Evolutionary conservation across 148 eudicot species (phyloP).

Genomic region (Spergularia bocconei): DNA sequence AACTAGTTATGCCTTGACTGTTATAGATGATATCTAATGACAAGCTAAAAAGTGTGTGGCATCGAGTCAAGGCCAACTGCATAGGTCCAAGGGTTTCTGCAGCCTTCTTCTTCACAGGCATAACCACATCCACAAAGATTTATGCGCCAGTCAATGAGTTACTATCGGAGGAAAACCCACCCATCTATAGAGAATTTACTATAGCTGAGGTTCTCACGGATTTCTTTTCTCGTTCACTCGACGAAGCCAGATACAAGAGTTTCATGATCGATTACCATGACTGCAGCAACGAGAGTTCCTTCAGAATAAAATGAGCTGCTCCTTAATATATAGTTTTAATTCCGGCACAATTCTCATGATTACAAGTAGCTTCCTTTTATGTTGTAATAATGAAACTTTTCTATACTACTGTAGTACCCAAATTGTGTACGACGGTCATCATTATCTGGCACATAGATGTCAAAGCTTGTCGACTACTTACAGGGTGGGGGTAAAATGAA

Average conservation of each 20-base stretch:
- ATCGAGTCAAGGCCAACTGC: constrained; percentile 33
- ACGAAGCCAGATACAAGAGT: constrained; percentile 3
- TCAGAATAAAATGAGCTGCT: too few relatives aligned
- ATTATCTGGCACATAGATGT: too few relatives aligned
- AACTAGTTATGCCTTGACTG: background rate
- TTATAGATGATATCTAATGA: constrained; percentile 35
- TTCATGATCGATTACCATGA: constrained; percentile 5
- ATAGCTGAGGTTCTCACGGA: constrained; percentile 16
- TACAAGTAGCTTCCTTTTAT: too few relatives aligned
- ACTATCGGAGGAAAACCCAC: constrained; percentile 38
- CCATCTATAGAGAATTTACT: constrained; percentile 24
- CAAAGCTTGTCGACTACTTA: too few relatives aligned
- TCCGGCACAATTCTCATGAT: too few relatives aligned
- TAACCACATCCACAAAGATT: background rate
- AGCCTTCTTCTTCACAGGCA: constrained; percentile 33
- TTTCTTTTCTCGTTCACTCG: constrained; percentile 21
- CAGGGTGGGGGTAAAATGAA: too few relatives aligned
- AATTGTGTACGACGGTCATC: too few relatives aligned
- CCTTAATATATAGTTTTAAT: too few relatives aligned
- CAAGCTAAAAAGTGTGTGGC: constrained; percentile 36
- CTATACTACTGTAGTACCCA: too few relatives aligned
- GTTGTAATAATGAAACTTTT: too few relatives aligned
- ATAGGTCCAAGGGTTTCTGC: constrained; percentile 47
- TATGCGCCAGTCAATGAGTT: constrained; percentile 45
- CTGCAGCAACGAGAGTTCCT: background rate